Base-by-base conservation (phyloP, 2,329 filamentous ascomycete genomes). In the Juglanconis oblonga region DNA sequence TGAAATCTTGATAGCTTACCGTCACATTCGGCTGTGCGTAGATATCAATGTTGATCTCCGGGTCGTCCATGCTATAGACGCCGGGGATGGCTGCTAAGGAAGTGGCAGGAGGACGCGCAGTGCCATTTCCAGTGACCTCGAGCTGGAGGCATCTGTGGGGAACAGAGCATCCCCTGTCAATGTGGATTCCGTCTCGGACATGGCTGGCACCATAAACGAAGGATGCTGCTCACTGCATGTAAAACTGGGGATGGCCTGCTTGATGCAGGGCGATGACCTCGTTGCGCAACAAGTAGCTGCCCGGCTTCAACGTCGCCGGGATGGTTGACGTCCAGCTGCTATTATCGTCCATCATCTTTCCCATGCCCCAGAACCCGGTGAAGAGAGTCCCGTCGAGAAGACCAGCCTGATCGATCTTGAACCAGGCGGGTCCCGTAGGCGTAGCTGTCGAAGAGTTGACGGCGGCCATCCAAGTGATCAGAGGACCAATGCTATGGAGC, bases 381-480 rank as follows among this genome's bases (percentile, higher is more conserved):
- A 55, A 55, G 77, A 71, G 69, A 53, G 68, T 75, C 49, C 73
- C 75, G 62, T 74, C 69, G 61, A 81, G 73, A 64, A 85, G 77
- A 59, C 86, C 87, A 38, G 71, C 76, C 58, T 79, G 79, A 44
- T 81, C 79, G 61, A 89, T 87, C 79, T 89, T 89, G 79, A 87
- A 84, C 72, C 82, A 88, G 64, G 81, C 72, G 35, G 87, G 77
- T 5, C 73, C 68, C 1, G 71, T 73, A 71, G 84, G 82, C 71
- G 83, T 79, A 57, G 80, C 83, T 1, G 71, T 70, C 45, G 80
- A 75, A 70, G 86, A 79, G 31, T 80, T 83, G 38, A 77, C 74
- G 73, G 83, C 86, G 57, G 87, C 87, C 14, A 88, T 74, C 76
- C 88, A 89, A 71, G 81, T 81, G 64, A 89, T 79, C 65, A 88